These are phyloP conservation scores for Sorghum bicolor DNA, from an alignment of 176 grass and related monocot species.

Conservation along the genomic window Sorghum_bicolor_NCBIv3 NC_012879.2:8537001-8537500, in stretches of 20 bases:
- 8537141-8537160: too few species aligned
- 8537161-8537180: background rate
- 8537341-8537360: background rate
- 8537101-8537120: background rate
- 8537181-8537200: background rate
- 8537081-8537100: conserved; percentile 25
- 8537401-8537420: background rate
- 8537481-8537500: background rate
- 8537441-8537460: background rate
- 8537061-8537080: conserved; percentile 27
- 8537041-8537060: conserved; percentile 25
- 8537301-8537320: background rate
- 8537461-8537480: too few species aligned
- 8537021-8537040: conserved; percentile 9
- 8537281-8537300: too few species aligned
- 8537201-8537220: background rate
- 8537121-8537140: background rate
- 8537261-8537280: background rate
- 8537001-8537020: background rate
- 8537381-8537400: background rate
- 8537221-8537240: background rate
- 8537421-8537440: background rate
- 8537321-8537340: background rate
- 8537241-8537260: too few species aligned
- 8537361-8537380: background rate